Percentiles rank a stretch among this genome's conserved stretches.
phyloP scores from a whole-genome alignment of 106 monocot genomes.

The Phalaenopsis aphrodite region DNA sequence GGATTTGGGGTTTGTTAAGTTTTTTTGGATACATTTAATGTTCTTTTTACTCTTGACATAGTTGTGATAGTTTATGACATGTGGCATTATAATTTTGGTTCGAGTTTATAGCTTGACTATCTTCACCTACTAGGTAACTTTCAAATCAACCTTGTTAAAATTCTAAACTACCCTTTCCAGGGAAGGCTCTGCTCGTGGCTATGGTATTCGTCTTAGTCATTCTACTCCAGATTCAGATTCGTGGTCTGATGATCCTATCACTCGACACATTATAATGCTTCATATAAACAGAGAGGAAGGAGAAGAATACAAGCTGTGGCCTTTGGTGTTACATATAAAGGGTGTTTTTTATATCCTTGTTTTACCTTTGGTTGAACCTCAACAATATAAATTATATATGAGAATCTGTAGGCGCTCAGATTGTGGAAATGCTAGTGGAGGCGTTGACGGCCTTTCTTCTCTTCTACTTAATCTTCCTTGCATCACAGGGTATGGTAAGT shows the following conservation, averaged over 20 bases:
- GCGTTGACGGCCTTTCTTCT: conserved; percentile 47
- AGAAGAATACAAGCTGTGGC: conserved; percentile 64
- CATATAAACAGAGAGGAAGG: conserved; percentile 41
- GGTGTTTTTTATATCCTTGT: conserved; percentile 56
- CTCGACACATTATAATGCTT: conserved; percentile 76
- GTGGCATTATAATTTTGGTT: neutral
- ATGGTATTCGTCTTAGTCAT: conserved; percentile 50
- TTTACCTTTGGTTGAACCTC: conserved; percentile 74
- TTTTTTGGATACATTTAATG: neutral
- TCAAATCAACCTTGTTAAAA: neutral
- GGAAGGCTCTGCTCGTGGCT: conserved; percentile 76
- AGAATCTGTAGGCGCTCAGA: conserved; percentile 43
- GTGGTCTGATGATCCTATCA: conserved; percentile 91
- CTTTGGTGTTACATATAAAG: conserved; percentile 72
- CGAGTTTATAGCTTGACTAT: neutral
- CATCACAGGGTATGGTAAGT: conserved; percentile 99
- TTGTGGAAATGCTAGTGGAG: conserved; percentile 52
- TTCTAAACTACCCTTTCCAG: conserved; percentile 16
- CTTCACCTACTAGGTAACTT: neutral
- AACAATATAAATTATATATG: conserved; percentile 54
- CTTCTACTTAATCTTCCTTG: conserved; percentile 78
- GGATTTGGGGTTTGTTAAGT: neutral
- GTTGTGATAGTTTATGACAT: neutral
- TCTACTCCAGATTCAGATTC: conserved; percentile 73
- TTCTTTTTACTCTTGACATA: neutral